Conservation (phyloP, 768 basidiomycete genomes). For the Collybiopsis luxurians region DNA sequence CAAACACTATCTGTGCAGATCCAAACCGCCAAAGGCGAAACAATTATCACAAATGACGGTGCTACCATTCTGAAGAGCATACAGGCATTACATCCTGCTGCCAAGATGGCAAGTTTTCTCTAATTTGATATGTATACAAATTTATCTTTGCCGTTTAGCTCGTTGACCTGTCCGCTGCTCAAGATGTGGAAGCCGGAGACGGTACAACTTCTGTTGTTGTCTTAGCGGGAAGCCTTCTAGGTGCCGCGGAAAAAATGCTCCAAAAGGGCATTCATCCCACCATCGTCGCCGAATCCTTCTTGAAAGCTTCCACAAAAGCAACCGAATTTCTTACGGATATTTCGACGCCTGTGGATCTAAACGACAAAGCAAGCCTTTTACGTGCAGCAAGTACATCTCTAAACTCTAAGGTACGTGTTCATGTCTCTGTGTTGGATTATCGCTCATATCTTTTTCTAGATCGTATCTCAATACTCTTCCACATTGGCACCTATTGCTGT, state of each 20-base stretch:
- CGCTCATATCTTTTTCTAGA: conserved; percentile 43
- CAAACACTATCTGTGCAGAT: conserved; percentile 51
- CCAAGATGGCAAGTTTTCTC: conserved; percentile 78
- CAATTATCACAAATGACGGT: conserved; percentile 98
- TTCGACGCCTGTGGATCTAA: conserved; percentile 88
- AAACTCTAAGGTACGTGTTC: conserved; percentile 79
- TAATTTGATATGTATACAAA: neutral
- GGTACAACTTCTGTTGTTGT: conserved; percentile 98
- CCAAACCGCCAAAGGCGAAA: conserved; percentile 94
- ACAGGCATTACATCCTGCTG: conserved; percentile 95
- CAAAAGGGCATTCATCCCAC: conserved; percentile 97
- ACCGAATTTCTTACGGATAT: conserved; percentile 94
- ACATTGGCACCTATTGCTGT: conserved; percentile 99
- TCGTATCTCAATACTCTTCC: conserved; percentile 98
- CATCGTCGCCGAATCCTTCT: conserved; percentile 93
- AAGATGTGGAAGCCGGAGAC: conserved; percentile 98
- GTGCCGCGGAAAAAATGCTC: conserved; percentile 95
- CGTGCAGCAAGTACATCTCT: conserved; percentile 94
- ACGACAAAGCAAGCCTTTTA: conserved; percentile 79
- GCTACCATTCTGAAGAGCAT: conserved; percentile 96
- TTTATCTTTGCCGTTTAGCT: conserved; percentile 48
- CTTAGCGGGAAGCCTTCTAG: conserved; percentile 87
- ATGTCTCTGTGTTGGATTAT: neutral
- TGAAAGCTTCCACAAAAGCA: conserved; percentile 87
- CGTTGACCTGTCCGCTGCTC: conserved; percentile 95